Base-by-base conservation (phyloP, 768 basidiomycete species). In the Suillus decipiens region DNA sequence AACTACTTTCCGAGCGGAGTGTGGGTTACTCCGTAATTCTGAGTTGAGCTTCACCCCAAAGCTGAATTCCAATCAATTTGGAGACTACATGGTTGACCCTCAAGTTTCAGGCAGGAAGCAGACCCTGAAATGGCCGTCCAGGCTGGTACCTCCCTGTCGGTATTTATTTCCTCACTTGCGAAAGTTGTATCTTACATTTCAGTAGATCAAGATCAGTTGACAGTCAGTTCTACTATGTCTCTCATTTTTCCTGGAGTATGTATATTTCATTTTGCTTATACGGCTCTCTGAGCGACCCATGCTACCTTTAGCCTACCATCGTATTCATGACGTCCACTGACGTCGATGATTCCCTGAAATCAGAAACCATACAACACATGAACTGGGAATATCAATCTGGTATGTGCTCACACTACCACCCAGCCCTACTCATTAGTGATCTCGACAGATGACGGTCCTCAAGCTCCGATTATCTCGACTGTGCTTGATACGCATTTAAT, bases 321-420 rank as follows among this genome's bases (percentile, higher is more conserved):
- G 62, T 45, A 5, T 69, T 70, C 28, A 12, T 69, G 0, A 54
- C 63, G 5, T 33, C 28, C 39, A 5, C 65, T 37, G 41, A 65
- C 7, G 2, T 63, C 7, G 59, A 67, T 33, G 17, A 6, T 12
- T 63, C 61, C 34, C 6, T 63, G 42, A 2, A 50, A 1, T 58
- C 19, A 8, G 15, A 22, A 36, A 55, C 60, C 5, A 11, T 57
- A 5, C 42, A 48, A 5, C 59, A 43, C 14, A 56, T 60, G 50
- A 57, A 60, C 6, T 60, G 59, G 59, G 48, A 54, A 33, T 51
- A 60, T 15, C 34, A 60, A 22, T 15, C 1, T 1, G 19, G 24
- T 28, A 11, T 53, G 3, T 55, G 19, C 63, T 42, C 59, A 9
- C 53, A 43, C 3, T 56, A 39, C 37, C 55, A 62, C 55, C 42